These are phyloP conservation scores for Ophiostoma pallidulum DNA, from an alignment of 2,329 filamentous ascomycete genomes.

Conservation along the genomic window DNA sequence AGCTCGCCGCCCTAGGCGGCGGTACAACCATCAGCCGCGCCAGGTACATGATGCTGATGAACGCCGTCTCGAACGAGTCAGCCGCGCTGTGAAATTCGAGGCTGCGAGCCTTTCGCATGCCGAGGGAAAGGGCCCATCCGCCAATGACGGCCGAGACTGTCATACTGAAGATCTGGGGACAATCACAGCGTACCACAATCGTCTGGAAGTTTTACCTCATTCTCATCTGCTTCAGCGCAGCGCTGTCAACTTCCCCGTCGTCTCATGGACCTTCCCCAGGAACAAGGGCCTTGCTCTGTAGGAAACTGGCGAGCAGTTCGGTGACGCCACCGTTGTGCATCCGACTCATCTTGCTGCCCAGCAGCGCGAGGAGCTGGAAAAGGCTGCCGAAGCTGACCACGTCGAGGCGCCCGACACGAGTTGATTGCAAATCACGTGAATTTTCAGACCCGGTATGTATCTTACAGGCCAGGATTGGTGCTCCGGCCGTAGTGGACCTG, in stretches of 20 bases:
- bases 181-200: conserved; percentile 23
- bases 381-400: neutral
- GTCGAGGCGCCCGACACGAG: neutral
- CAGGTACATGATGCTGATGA: conserved; percentile 12
- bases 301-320: conserved; percentile 10
- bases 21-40: conserved; percentile 14
- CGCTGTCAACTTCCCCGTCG: neutral
- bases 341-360: neutral
- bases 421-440: neutral
- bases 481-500: no score
- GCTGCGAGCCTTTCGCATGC: conserved; percentile 23
- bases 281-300: conserved; percentile 8
- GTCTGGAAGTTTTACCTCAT: conserved; percentile 10
- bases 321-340: conserved; percentile 3
- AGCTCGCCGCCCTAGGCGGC: neutral
- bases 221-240: conserved; percentile 1
- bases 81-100: conserved; percentile 27
- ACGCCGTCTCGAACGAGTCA: conserved; percentile 23
- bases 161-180: conserved; percentile 34
- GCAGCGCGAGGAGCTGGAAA: conserved; percentile 1
- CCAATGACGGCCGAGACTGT: conserved; percentile 23
- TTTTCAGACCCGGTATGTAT: no score
- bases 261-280: conserved; percentile 6
- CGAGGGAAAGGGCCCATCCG: conserved; percentile 18
- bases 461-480: no score